Base-by-base conservation (phyloP, 768 basidiomycete species). In the Gymnopilus junonius region DNA sequence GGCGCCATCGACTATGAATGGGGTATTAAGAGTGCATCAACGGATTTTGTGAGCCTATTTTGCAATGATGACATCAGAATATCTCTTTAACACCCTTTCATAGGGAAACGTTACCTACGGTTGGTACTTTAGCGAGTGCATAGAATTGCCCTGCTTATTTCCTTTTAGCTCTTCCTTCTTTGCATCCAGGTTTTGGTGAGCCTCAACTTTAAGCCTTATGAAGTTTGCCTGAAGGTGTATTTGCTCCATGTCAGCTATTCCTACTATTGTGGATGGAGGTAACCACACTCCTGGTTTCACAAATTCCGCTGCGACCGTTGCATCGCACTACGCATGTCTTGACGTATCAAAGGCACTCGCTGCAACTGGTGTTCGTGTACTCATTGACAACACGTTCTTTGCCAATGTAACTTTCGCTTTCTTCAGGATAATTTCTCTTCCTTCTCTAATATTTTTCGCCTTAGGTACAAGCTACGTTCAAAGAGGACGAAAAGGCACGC, bases 51-150 rank as follows among this genome's bases (percentile, higher is more conserved):
- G 67, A 78, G 90, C 77, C 23, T 8, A 50, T 35, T 39, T 29
- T 35, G 42, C 12, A 1, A 32, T 27, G n/a, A 39, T 54, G 32
- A 8, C 20, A n/a, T 60, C 11, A 39, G 17, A 34, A 21, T n/a
- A 37, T 55, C 43, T 51, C 46, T 8, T 53, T 59, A 27, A 27
- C 42, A 29, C 55, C 39, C 8, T 51, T 53, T 39, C 12, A 4
- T 55, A 91, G 90, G 90, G 90, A 25, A 92, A 93, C 70, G 79
- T 94, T 25, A 88, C 87, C 4, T 91, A 94, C 65, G 85, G 92
- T 92, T 71, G 53, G 74, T 12, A 39, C 58, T 57, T n/a, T 15
- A 39, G 23, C 12, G 21, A 0, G 11, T 27, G 6, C 4, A 10
- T 23, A 7, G 14, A 34, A 23, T 40, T 27, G 37, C 53, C 29